A percentile compares a stretch with the other conserved stretches of the same genome.
Evolutionary conservation across 2,329 filamentous ascomycete genomes (phyloP).

Genomic region (Neophaeococcomyces mojaviensis): DNA sequence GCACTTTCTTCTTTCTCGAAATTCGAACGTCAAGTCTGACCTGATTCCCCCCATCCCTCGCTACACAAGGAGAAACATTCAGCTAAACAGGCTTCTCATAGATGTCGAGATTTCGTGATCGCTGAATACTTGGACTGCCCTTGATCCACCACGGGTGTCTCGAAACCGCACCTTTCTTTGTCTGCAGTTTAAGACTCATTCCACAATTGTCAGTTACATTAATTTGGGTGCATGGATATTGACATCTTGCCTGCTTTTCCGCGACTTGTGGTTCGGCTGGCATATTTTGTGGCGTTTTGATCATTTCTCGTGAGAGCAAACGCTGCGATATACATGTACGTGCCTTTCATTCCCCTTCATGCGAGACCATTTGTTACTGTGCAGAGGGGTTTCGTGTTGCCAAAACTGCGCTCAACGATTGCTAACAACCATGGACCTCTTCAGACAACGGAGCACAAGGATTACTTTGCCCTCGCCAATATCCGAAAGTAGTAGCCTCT

Average conservation of each 20-base stretch:
- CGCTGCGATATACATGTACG: constrained; percentile 1
- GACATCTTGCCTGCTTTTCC: constrained; percentile 1
- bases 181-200: not conserved
- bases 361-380: not conserved
- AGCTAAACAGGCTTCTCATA: not conserved
- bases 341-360: not conserved
- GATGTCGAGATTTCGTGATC: not conserved
- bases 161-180: constrained; percentile 2
- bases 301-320: constrained; percentile 3
- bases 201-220: not conserved
- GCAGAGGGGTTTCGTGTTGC: not conserved
- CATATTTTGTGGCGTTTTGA: constrained; percentile 1
- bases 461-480: not conserved
- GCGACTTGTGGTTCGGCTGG: constrained; percentile 1
- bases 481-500: not conserved
- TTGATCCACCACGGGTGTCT: not conserved
- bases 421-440: constrained; percentile 5
- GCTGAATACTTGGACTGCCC: not conserved
- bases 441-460: not conserved
- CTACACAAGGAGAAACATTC: not conserved
- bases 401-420: not conserved
- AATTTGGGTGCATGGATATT: not conserved
- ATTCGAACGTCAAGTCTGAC: not conserved
- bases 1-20: not conserved
- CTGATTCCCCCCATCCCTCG: not conserved